Evolutionary conservation across 2,329 filamentous ascomycete genomes (phyloP).

Genomic region (Aspergillus chevalieri): DNA sequence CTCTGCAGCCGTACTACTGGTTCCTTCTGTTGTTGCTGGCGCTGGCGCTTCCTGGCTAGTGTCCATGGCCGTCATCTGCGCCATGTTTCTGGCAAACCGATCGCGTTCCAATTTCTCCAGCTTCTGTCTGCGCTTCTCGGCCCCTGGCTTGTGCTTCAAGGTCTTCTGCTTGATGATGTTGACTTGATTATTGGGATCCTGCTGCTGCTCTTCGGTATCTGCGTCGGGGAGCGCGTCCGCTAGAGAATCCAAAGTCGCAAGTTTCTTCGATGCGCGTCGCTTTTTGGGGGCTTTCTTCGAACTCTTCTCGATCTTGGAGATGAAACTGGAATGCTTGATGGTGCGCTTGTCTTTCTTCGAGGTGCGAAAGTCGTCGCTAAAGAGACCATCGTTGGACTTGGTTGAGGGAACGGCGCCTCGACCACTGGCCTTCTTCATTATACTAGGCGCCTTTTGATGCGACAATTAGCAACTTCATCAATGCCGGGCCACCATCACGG

Average conservation of each 20-base stretch:
- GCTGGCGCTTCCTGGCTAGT: slow-evolving; percentile 15
- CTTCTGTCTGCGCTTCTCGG: slow-evolving; percentile 75
- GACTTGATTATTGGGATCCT: slow-evolving; percentile 45
- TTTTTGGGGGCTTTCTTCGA: slow-evolving; percentile 54
- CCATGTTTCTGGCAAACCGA: slow-evolving; percentile 77
- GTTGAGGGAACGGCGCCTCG: slow-evolving; percentile 13
- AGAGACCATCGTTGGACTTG: slow-evolving; percentile 10
- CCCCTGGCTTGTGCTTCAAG: slow-evolving; percentile 67
- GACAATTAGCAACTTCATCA: not conserved
- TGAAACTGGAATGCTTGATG: slow-evolving; percentile 74
- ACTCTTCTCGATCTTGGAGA: slow-evolving; percentile 67
- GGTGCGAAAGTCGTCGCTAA: slow-evolving; percentile 52
- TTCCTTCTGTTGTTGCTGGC: slow-evolving; percentile 13
- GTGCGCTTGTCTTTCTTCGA: slow-evolving; percentile 77
- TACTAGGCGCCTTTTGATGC: not conserved
- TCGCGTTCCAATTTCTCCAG: slow-evolving; percentile 75
- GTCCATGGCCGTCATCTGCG: slow-evolving; percentile 54
- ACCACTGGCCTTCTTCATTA: slow-evolving; percentile 10
- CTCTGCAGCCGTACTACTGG: not conserved
- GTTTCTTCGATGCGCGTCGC: slow-evolving; percentile 67
- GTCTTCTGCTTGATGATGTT: slow-evolving; percentile 71
- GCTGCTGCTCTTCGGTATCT: slow-evolving; percentile 47
- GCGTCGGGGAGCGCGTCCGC: slow-evolving; percentile 71
- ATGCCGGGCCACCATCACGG: too few relatives aligned
- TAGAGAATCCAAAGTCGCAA: slow-evolving; percentile 68